Base-by-base conservation (phyloP, 805 yeast genomes). In the Yamadazyma olivae region DNA sequence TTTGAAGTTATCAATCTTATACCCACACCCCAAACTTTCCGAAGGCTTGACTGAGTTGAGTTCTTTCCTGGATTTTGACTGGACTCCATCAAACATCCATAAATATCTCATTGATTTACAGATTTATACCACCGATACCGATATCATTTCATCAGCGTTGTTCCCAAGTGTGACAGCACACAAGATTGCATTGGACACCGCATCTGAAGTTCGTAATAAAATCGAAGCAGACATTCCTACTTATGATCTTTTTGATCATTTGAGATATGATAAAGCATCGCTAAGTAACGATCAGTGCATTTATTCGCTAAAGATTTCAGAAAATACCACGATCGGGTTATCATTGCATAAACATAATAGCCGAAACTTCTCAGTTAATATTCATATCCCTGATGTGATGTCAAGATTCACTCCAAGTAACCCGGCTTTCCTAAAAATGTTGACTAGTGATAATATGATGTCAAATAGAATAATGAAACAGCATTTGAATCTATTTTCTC, bases 341-440 rank as follows among this genome's bases (percentile, higher is more conserved):
- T 71, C 76, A 1, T 35, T 69, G 21, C 64, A 57, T 30, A 57
- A 59, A 33, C 40, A 59, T 30, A 66, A 61, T 42, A 43, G 66
- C 8, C 45, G 72, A 26, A 61, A 60, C 35, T 58, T 61, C 38
- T 30, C 42, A 4, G 33, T 71, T 8, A 60, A 64, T 35, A 37
- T 71, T 6, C 76, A 71, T 44, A 44, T 71, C 6, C 71, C 74
- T 3, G 76, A 71, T 44, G 35, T 67, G 4, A 60, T 61, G 7
- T 49, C 70, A 1, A 57, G 48, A 32, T 23, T 69, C 4, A 15
- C 55, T 2, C 74, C 74, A 1, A 45, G 43, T 16, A 47, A 56
- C 17, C 34, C 40, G 4, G 23, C 52, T 2, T 53, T 57, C 34
- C 37, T 38, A 16, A 22, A 25, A 7, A 17, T 36, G 5, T 21